These are phyloP conservation scores for Gloeopeniophorella convolvens DNA, from an alignment of 768 basidiomycete genomes.

Conservation along the genomic window DNA sequence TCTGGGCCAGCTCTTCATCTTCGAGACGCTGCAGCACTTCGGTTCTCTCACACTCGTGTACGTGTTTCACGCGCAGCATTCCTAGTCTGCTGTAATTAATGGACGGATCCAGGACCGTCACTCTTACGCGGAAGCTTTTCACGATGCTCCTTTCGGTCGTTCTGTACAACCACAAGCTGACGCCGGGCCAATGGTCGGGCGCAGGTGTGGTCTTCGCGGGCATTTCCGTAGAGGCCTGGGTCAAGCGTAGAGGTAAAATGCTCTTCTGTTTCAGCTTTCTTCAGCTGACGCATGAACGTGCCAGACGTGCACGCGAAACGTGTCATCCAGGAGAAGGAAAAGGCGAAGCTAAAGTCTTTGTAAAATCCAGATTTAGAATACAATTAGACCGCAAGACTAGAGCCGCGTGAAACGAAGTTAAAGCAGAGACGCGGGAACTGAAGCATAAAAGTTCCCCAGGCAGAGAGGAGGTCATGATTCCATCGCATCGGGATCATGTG, in stretches of 20 bases:
- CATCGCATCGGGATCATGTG: constrained; percentile 23
- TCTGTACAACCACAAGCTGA: constrained; percentile 83
- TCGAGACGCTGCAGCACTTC: constrained; percentile 89
- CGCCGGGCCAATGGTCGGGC: constrained; percentile 87
- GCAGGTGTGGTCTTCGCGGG: constrained; percentile 90
- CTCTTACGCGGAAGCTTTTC: constrained; percentile 92
- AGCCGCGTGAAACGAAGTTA: neutral
- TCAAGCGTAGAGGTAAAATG: constrained; percentile 75
- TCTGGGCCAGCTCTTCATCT: constrained; percentile 95
- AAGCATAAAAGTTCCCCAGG: neutral
- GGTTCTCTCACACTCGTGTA: constrained; percentile 87
- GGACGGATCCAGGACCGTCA: constrained; percentile 63
- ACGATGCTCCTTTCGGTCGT: constrained; percentile 96
- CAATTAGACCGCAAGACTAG: constrained; percentile 7
- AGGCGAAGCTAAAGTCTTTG: constrained; percentile 72
- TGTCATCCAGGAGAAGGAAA: constrained; percentile 77
- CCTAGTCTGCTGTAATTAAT: constrained; percentile 7
- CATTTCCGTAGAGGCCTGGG: constrained; percentile 87
- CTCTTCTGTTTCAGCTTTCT: neutral
- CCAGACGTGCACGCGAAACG: constrained; percentile 76
- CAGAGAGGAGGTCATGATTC: constrained; percentile 30
- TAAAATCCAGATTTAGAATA: constrained; percentile 31
- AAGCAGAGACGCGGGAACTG: neutral
- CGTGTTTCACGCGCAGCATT: constrained; percentile 23
- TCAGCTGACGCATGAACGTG: neutral